Evolutionary conservation across 352 stramenopile species (phyloP).

Genomic region (Globisporangium cystogenes): DNA sequence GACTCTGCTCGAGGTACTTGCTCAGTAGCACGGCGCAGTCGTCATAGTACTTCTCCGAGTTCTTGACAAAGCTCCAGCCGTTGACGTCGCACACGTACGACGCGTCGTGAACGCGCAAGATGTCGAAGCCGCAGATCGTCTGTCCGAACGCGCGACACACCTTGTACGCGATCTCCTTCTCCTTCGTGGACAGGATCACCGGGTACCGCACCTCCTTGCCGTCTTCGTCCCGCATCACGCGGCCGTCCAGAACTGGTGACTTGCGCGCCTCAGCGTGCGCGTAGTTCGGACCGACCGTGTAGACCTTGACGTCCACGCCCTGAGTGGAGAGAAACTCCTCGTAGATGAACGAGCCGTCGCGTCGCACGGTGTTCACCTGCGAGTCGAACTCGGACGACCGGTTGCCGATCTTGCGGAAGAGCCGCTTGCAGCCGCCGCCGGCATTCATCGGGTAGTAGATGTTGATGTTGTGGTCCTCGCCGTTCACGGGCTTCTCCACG

Average conservation of each 20-base stretch:
- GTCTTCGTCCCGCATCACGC: conserved; percentile 95
- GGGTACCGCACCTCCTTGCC: conserved; percentile 99
- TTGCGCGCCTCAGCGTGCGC: conserved; percentile 99
- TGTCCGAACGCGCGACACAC: conserved; percentile 77
- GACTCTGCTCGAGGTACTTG: conserved; percentile 68
- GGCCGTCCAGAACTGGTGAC: conserved; percentile 97
- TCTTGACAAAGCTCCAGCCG: conserved; percentile 99
- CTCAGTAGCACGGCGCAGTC: conserved; percentile 94
- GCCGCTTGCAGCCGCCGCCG: conserved; percentile 97
- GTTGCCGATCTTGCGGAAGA: conserved; percentile 98
- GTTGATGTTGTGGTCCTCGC: conserved; percentile 99
- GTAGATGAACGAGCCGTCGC: conserved; percentile 93
- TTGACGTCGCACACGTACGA: conserved; percentile 99
- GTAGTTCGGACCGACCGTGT: conserved; percentile 98
- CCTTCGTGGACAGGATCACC: conserved; percentile 96
- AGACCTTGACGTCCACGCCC: conserved; percentile 99
- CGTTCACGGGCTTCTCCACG: conserved; percentile 99
- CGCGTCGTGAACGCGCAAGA: conserved; percentile 90
- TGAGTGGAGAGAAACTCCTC: conserved; percentile 99
- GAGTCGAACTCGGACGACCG: conserved; percentile 94
- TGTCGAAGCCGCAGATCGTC: conserved; percentile 99
- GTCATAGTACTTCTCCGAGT: conserved; percentile 99
- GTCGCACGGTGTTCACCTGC: conserved; percentile 93
- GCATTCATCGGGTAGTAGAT: conserved; percentile 99
- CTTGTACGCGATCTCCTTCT: conserved; percentile 98